These are phyloP conservation scores for Poa pratensis DNA, from an alignment of 176 grass and related monocot genomes.

Conservation along the genomic window DNA sequence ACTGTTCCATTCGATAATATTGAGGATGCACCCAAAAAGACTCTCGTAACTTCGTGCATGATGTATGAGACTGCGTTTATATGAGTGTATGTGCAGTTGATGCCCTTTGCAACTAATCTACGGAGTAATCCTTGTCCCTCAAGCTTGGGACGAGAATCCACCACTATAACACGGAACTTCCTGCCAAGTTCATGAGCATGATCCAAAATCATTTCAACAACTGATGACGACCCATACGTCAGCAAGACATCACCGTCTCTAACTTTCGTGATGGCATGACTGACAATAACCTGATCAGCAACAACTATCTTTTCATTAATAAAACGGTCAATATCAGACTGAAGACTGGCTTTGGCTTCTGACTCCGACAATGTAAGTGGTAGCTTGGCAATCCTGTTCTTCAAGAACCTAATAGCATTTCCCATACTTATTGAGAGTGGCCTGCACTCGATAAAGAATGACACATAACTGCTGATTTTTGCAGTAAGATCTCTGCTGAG, in stretches of 20 bases:
- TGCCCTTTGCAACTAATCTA: conserved; percentile 73
- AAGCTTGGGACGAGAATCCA: conserved; percentile 91
- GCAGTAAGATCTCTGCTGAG: conserved; percentile 78
- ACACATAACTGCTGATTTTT: conserved; percentile 86
- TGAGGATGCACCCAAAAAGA: conserved; percentile 85
- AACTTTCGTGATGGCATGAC: conserved; percentile 82
- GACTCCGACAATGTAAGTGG: conserved; percentile 70
- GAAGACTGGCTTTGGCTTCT: conserved; percentile 81
- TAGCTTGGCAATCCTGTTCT: conserved; percentile 77
- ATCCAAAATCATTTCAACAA: conserved; percentile 90
- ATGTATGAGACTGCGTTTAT: conserved; percentile 93
- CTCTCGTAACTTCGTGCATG: conserved; percentile 92
- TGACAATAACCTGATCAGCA: conserved; percentile 87
- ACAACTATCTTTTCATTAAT: conserved; percentile 91
- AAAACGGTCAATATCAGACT: conserved; percentile 92
- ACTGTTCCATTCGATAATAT: conserved; percentile 91
- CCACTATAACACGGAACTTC: conserved; percentile 80
- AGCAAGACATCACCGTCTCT: conserved; percentile 90
- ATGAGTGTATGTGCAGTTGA: conserved; percentile 89
- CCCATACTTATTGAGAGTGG: conserved; percentile 97
- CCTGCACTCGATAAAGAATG: conserved; percentile 91
- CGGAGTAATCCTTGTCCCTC: conserved; percentile 81
- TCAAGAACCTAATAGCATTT: conserved; percentile 87
- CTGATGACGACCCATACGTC: conserved; percentile 82
- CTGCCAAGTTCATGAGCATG: conserved; percentile 83